Percentiles rank a stretch among this genome's conserved stretches.
Evolutionary conservation across 1,284 basidiomycete species (phyloP).

Genomic region (Afroboletus lepidellus): DNA sequence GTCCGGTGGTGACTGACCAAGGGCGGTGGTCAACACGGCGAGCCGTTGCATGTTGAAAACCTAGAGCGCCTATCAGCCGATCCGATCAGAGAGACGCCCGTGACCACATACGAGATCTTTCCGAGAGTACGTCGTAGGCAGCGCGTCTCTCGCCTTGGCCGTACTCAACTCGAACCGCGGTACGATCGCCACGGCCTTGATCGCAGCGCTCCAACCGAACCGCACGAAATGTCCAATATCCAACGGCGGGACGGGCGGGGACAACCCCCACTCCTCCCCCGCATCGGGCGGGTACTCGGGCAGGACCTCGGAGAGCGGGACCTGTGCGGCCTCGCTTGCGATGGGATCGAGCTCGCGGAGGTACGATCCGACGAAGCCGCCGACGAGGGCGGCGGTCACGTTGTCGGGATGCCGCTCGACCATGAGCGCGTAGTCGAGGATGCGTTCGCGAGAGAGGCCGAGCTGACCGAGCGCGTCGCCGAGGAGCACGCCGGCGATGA

Average conservation of each 20-base stretch:
- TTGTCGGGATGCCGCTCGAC: constrained; percentile 99
- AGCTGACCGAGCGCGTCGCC: constrained; percentile 83
- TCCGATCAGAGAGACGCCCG: neutral
- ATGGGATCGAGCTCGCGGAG: constrained; percentile 85
- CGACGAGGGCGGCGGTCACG: constrained; percentile 95
- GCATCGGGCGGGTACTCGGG: constrained; percentile 96
- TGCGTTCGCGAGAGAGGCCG: constrained; percentile 64
- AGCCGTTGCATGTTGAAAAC: constrained; percentile 97
- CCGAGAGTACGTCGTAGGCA: constrained; percentile 83
- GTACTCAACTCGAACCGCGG: constrained; percentile 97
- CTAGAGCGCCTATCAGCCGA: constrained; percentile 42
- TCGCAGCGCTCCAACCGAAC: constrained; percentile 84
- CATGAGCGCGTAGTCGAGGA: constrained; percentile 98
- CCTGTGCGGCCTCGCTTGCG: constrained; percentile 76
- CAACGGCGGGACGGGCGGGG: constrained; percentile 84
- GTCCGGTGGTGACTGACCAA: constrained; percentile 89
- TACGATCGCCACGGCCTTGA: constrained; percentile 94
- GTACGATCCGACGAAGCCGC: constrained; percentile 98
- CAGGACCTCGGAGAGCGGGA: constrained; percentile 94
- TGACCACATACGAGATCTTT: constrained; percentile 80
- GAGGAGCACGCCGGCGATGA: constrained; percentile 93
- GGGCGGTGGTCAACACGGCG: constrained; percentile 96
- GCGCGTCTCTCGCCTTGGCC: constrained; percentile 87
- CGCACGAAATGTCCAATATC: constrained; percentile 95
- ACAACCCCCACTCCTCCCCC: constrained; percentile 83